Base-by-base conservation (phyloP, 768 basidiomycete genomes). In the Mycena floridula region DNA sequence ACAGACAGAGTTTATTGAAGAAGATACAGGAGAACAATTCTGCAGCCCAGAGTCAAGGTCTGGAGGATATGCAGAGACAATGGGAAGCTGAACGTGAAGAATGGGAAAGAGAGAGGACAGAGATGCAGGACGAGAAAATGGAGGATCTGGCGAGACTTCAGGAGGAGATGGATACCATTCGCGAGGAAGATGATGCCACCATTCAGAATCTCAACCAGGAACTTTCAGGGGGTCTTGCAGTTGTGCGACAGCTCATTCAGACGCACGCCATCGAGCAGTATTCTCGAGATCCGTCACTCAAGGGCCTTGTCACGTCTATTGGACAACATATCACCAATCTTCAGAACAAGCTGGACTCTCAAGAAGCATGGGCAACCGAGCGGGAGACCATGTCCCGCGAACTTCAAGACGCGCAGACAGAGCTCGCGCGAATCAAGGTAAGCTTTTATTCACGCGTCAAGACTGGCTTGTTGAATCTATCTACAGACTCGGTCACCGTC, bases 191-290 rank as follows among this genome's bases (percentile, higher is more conserved):
- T 40, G 54, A 63, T 43, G 55, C 52, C 18, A 66, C 64, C 5
- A 54, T 70, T 16, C 58, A 61, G 40, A 56, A 63, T 42, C 67
- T 64, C 7, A 67, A 63, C 43, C 62, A 59, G 40, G 79, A 86
- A 51, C 58, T 86, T 20, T 74, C 79, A 38, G 64, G 68, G 2
- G 74, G 74, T 7, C 56, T 74, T 8, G 66, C 66, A 4, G 62
- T 69, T 12, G 54, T 89, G 25, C 72, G 70, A 40, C 56, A 48
- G 4, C 61, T 89, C 50, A 69, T 83, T 47, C 73, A 74, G 51
- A 67, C 68, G 26, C 76, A 85, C 54, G 70, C 69, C 13, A 70
- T 89, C 51, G 69, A 71, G n/a, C 60, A 79, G 18, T 74, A 68
- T 48, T 70, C 75, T 13, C 64, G 70, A 42, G 78, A 82, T 46